phyloP scores from a whole-genome alignment of 164 flowering plant genomes.

The Tinospora cordifolia region DNA sequence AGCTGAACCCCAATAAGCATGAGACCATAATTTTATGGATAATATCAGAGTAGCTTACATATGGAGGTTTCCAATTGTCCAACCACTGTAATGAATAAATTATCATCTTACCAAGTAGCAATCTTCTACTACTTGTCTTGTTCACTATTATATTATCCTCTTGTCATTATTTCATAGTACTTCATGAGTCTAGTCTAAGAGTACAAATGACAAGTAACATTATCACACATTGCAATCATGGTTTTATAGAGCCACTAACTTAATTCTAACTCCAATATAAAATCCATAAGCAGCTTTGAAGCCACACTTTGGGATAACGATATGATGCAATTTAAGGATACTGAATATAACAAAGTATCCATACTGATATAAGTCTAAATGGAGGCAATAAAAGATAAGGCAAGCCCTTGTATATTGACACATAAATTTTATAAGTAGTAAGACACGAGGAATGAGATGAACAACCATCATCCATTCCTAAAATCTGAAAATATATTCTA shows the following conservation, averaged over 20 bases:
- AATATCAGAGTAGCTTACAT: background rate
- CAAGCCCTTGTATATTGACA: background rate
- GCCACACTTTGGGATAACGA: background rate
- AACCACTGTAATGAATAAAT: too few species aligned
- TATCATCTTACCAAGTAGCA: too few species aligned
- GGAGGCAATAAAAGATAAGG: background rate
- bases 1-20: background rate
- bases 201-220: background rate
- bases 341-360: too few species aligned
- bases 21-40: background rate
- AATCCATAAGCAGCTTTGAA: background rate
- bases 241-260: background rate
- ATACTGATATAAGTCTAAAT: too few species aligned
- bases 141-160: too few species aligned
- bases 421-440: background rate
- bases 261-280: too few species aligned
- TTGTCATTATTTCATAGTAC: too few species aligned
- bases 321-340: too few species aligned
- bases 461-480: background rate
- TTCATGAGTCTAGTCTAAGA: background rate
- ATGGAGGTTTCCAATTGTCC: background rate
- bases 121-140: too few species aligned
- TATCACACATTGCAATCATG: background rate
- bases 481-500: background rate
- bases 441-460: background rate